Percentiles rank a stretch among this genome's conserved stretches.
phyloP scores from a whole-genome alignment of 2,329 filamentous ascomycete genomes.

The Aspergillus bombycis region DNA sequence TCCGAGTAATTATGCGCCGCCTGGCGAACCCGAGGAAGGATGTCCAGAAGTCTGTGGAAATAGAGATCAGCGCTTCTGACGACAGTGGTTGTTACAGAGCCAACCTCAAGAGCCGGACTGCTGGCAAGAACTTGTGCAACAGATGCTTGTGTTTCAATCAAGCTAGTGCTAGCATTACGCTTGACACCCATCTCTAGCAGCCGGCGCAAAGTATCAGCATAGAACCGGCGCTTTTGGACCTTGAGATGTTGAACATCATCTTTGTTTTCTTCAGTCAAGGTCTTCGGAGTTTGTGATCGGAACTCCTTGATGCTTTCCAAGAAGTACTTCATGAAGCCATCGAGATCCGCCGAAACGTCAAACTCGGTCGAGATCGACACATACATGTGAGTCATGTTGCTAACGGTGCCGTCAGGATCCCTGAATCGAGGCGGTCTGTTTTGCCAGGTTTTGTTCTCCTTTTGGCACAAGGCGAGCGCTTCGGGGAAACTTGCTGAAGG shows the following conservation, averaged over 20 bases:
- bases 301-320: constrained; percentile 71
- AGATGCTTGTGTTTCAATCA: constrained; percentile 73
- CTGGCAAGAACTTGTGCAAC: constrained; percentile 70
- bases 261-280: constrained; percentile 86
- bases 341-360: constrained; percentile 62
- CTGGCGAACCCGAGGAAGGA: constrained; percentile 69
- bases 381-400: constrained; percentile 72
- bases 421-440: constrained; percentile 67
- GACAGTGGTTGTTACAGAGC: constrained; percentile 20
- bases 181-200: constrained; percentile 88
- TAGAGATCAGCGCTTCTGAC: constrained; percentile 65
- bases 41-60: constrained; percentile 77
- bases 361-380: constrained; percentile 56
- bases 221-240: constrained; percentile 83
- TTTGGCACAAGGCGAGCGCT: constrained; percentile 37
- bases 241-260: constrained; percentile 84
- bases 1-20: constrained; percentile 75
- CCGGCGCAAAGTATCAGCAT: constrained; percentile 82
- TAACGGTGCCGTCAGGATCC: constrained; percentile 69
- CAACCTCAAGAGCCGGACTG: constrained; percentile 45
- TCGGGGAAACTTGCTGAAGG: constrained; percentile 30
- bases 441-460: constrained; percentile 36
- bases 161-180: constrained; percentile 75
- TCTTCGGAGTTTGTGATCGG: constrained; percentile 78
- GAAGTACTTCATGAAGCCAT: constrained; percentile 70